Base-by-base conservation (phyloP, 1,284 basidiomycete genomes). In the Schizophyllum commune region DNA sequence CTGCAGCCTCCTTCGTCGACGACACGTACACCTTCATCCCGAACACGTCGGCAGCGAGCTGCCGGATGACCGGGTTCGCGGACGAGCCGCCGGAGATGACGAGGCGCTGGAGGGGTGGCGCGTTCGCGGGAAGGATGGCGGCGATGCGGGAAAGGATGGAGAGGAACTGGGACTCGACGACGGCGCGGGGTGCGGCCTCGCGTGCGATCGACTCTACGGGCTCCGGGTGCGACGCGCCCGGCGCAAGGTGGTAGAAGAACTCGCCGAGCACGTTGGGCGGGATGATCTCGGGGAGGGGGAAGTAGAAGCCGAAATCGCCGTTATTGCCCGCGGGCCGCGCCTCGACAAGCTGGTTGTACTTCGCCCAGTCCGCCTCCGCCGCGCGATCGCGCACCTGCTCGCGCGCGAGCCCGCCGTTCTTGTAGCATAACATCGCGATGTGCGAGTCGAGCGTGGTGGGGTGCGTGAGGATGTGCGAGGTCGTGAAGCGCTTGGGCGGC, bases 131-230 rank as follows among this genome's bases (percentile, higher is more conserved):
- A 22, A 92, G 74, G 68, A 92, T 89, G n/a, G 81, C 83, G 1
- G 77, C 76, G 33, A 89, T 82, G 61, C 88, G 83, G 54, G 84
- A 84, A 62, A 81, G 82, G 73, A 88, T 93, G 62, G 85, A 93
- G 69, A 95, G 77, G 70, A 95, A 84, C 69, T 96, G 93, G 0
- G 91, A 92, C 72, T 94, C 89, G 65, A 96, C 77, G 65, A 96
- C 91, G 5, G 91, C 88, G n/a, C 90, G 83, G 3, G 91, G 85
- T 70, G 93, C 89, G 5, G 81, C 77, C 15, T 72, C 68, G 0
- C 67, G 65, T 0, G 84, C 82, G 19, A 88, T 74, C 21, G 73
- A 72, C 15, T 75, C 68, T 8, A 82, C 67, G 0, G 64, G 57
- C 19, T 67, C 55, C 15, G 68, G 69, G 5, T 64, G 65, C 47